Percentiles rank a stretch among this genome's conserved stretches.
Evolutionary conservation across 2,329 filamentous ascomycete species (phyloP).

Genomic region (Monosporascus sp.): DNA sequence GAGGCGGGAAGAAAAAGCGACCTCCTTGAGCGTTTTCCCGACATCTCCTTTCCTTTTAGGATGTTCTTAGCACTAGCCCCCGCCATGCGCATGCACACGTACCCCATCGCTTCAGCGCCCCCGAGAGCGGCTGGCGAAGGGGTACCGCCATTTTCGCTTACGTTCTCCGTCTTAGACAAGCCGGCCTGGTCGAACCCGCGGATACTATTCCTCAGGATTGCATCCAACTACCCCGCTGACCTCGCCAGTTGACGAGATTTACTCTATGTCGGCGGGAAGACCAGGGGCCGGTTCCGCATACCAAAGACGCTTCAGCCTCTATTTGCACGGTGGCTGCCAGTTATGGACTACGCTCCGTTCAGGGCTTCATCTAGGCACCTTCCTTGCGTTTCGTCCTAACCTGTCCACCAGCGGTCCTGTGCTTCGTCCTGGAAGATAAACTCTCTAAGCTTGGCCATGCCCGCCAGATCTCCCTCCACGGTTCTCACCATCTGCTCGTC

Average conservation of each 20-base stretch:
- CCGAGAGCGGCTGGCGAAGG: not conserved
- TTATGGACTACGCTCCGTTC: not conserved
- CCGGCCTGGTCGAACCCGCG: not conserved
- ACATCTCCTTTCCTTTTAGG: conserved; percentile 33
- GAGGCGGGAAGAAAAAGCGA: conserved; percentile 31
- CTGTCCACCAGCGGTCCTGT: no score
- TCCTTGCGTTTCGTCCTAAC: no score
- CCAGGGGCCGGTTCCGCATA: not conserved
- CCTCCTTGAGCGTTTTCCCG: conserved; percentile 21
- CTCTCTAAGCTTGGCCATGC: no score
- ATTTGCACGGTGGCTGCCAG: not conserved
- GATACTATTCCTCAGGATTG: not conserved
- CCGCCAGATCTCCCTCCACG: no score
- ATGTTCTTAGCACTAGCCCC: conserved; percentile 52
- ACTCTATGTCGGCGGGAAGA: not conserved
- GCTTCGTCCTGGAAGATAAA: no score
- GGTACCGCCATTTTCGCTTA: not conserved
- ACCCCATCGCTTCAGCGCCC: not conserved
- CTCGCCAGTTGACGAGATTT: not conserved
- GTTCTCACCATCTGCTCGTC: no score
- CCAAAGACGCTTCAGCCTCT: not conserved
- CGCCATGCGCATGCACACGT: conserved; percentile 50
- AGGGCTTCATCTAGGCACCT: not conserved
- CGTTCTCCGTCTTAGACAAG: not conserved
- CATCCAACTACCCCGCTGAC: not conserved